Evolutionary conservation across 768 basidiomycete species (phyloP).

Genomic region (Phylloporus arenicola): DNA sequence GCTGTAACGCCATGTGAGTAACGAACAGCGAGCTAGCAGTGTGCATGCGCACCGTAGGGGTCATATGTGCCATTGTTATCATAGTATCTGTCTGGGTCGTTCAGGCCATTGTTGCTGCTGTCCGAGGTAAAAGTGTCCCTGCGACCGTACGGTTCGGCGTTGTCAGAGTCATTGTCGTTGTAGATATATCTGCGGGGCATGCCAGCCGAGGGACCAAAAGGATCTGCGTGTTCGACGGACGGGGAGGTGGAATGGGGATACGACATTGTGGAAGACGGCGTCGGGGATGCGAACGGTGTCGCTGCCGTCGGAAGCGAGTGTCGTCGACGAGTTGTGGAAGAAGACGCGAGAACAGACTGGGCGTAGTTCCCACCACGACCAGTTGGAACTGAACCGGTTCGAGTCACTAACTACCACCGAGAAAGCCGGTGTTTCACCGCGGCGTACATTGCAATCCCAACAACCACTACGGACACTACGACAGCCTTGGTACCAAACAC

Average conservation of each 20-base stretch:
- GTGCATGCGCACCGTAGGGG: conserved; percentile 46
- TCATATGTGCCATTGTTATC: conserved; percentile 62
- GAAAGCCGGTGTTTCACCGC: conserved; percentile 34
- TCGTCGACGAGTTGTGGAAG: conserved; percentile 5
- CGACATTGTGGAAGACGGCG: conserved; percentile 30
- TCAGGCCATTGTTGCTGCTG: conserved; percentile 53
- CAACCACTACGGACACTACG: conserved; percentile 34
- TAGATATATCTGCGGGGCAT: conserved; percentile 43
- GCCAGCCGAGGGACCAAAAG: conserved; percentile 46
- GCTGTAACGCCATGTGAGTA: conserved; percentile 35
- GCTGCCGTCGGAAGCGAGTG: conserved; percentile 5
- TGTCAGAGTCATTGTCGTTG: conserved; percentile 75
- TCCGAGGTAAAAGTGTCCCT: conserved; percentile 70
- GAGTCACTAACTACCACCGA: conserved; percentile 20
- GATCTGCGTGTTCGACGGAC: conserved; percentile 61
- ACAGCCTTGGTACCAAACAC: conserved; percentile 49
- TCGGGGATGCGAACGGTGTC: conserved; percentile 15
- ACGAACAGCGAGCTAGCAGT: conserved; percentile 3
- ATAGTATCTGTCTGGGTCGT: conserved; percentile 48
- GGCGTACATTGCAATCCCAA: conserved; percentile 39
- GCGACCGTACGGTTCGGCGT: conserved; percentile 54
- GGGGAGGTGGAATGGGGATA: conserved; percentile 55
- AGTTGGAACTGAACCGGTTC: conserved; percentile 22
- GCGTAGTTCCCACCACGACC: conserved; percentile 25
- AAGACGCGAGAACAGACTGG: conserved; percentile 8